Conservation (phyloP, 345 rosid genomes). For the Gossypium stocksii region DNA sequence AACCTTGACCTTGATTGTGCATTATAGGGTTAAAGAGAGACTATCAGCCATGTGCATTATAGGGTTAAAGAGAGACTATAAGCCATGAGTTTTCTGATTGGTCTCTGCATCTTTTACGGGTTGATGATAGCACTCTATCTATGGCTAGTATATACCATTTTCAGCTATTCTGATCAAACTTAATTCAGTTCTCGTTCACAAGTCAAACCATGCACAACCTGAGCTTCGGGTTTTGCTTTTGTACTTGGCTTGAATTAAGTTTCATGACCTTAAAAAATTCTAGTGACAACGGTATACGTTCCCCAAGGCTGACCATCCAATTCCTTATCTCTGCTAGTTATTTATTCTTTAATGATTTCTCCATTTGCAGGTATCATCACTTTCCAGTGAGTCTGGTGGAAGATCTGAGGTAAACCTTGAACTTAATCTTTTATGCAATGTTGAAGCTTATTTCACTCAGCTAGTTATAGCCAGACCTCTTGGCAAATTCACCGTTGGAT, state of each 20-base stretch:
- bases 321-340: not conserved
- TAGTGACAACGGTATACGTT: not conserved
- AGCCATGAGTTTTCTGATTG: not conserved
- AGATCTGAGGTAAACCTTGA: constrained; percentile 46
- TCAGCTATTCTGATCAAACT: not conserved
- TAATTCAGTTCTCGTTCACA: not conserved
- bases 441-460: not conserved
- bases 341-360: not conserved
- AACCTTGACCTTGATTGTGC: not conserved
- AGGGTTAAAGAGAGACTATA: not conserved
- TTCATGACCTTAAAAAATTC: not conserved
- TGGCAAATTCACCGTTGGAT: not conserved
- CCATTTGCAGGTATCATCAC: constrained; percentile 25
- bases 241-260: not conserved
- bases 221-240: not conserved
- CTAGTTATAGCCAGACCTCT: not conserved
- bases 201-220: not conserved
- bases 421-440: not conserved
- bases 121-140: not conserved
- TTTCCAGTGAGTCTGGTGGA: constrained; percentile 26
- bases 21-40: not conserved
- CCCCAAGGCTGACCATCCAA: not conserved
- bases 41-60: not conserved
- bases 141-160: not conserved
- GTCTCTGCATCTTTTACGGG: not conserved